A percentile compares a stretch with the other conserved stretches of the same genome.
Evolutionary conservation across 345 rosid species (phyloP).

Genomic region (Mangifera indica): DNA sequence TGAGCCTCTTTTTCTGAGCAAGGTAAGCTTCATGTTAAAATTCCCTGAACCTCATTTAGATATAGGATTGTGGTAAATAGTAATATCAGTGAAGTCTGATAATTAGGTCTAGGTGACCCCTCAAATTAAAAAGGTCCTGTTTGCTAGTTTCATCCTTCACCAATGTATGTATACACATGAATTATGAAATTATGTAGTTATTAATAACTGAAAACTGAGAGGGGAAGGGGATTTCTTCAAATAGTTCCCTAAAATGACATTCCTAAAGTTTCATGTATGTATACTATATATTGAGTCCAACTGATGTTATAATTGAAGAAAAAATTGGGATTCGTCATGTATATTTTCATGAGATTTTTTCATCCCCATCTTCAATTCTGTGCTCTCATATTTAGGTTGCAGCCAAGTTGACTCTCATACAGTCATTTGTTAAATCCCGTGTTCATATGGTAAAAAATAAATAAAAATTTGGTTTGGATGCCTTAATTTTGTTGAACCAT

Average conservation of each 20-base stretch:
- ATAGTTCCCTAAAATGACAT: not conserved
- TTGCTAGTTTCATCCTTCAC: not conserved
- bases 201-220: not conserved
- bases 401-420: not conserved
- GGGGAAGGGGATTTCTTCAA: not conserved
- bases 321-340: too few relatives aligned
- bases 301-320: too few relatives aligned
- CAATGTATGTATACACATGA: not conserved
- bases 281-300: not conserved
- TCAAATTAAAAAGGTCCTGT: not conserved
- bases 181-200: not conserved
- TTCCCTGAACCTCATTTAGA: not conserved
- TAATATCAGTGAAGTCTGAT: not conserved
- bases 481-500: not conserved
- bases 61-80: not conserved
- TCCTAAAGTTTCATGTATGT: not conserved
- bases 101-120: not conserved
- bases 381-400: not conserved
- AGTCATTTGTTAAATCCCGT: not conserved
- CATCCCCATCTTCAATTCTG: not conserved
- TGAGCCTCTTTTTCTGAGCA: constrained; percentile 86
- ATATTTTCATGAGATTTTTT: too few relatives aligned
- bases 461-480: not conserved
- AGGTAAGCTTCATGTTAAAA: constrained; percentile 40
- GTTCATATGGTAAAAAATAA: too few relatives aligned